Evolutionary conservation across 2,329 filamentous ascomycete genomes (phyloP), one percentile per base, ranked within the genome.

Genomic region (Cadophora gregata): DNA sequence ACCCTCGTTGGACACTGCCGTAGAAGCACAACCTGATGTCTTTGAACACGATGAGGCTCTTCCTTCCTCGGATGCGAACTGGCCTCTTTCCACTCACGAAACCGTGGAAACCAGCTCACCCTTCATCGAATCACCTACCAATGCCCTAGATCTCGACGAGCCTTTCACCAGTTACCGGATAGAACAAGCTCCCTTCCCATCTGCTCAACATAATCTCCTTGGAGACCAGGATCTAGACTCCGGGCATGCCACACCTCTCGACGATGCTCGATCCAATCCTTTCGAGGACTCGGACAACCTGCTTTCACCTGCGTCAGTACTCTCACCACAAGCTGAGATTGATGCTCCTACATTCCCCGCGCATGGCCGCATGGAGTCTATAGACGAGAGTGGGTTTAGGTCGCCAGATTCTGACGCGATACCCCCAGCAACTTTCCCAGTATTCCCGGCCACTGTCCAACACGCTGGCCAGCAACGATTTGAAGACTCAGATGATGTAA

Each of bases 251-350:
- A 64, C 62, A n/a, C 62, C 62, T 36, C 31, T 58, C 24, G 62
- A 63, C 14, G 62, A 63, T 25, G 62, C 53, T n/a, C 47, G 45
- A n/a, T 38, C 47, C 12, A 63, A 63, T 27, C 62, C 62, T 8
- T 63, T 63, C 16, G 62, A 63, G 4, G 48, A 63, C 24, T 53
- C 62, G 1, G 62, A 63, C n/a, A 48, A 63, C 24, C 24, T 63
- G 24, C 7, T 63, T 21, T 63, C 62, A 25, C 62, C 62, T 4
- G 12, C 36, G 1, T 53, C 53, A 19, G 62, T 63, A 6, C 38
- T 27, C n/a, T 48, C 55, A 14, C 61, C 55, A n/a, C 55, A 42
- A 9, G 33, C 47, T 14, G 61, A 64, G 16, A 59, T 65, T 25
- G 55, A 64, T 48, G 45, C 48, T 8, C 62, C 65, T 16, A 24